Base-by-base conservation (phyloP, 1,284 basidiomycete genomes). In the Cystobasidiaceae sp. region DNA sequence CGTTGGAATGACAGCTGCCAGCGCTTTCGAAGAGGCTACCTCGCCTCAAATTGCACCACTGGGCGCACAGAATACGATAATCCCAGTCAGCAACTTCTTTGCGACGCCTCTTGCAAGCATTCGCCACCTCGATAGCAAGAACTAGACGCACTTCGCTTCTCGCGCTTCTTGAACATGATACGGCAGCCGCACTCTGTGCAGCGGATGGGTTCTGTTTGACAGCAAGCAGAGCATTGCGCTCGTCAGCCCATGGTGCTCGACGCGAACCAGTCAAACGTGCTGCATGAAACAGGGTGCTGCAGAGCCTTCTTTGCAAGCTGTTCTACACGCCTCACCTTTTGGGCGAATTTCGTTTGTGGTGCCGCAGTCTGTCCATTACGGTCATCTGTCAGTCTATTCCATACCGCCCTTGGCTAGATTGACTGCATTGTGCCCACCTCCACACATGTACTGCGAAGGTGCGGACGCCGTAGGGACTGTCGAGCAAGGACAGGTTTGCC, bases 151-250 rank as follows among this genome's bases (percentile, higher is more conserved):
- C 94, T 96, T 81, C 91, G 82, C 76, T 86, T 90, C 21, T 93
- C 97, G 73, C 94, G 81, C 79, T 96, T 96, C 81, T 98, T 98
- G 81, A 97, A 97, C 91, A 98, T 96, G 77, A 98, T 93, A 69
- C 94, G 86, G 78, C 97, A 94, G 2, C 94, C 94, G 75, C 94
- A 98, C 77, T 97, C 93, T 73, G 89, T 84, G 80, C 94, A 98
- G 64, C 94, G 87, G 73, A 97, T 96, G 48, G 92, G 90, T 77
- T 98, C 94, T 64, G 51, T 13, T 9, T 21, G 37, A n/a, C 11
- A n/a, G n/a, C n/a, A n/a, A n/a, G n/a, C n/a, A n/a, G n/a, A n/a
- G n/a, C n/a, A n/a, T n/a, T n/a, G n/a, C n/a, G n/a, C n/a, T n/a
- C n/a, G n/a, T n/a, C n/a, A n/a, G n/a, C n/a, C n/a, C n/a, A n/a